Evolutionary conservation across 805 yeast genomes (phyloP).

Genomic region (Candida maesae): DNA sequence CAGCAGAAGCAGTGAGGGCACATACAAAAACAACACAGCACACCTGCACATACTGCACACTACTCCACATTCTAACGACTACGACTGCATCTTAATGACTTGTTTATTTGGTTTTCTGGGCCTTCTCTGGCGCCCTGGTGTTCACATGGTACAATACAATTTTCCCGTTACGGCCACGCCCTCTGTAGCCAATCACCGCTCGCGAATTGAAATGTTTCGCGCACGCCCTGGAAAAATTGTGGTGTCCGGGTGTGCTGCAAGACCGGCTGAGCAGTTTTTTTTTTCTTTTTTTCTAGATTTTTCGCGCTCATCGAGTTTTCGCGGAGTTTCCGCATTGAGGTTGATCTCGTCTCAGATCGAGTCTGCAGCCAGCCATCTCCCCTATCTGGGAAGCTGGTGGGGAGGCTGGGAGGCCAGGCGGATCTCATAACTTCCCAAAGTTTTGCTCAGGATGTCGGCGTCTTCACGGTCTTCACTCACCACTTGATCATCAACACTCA

Average conservation of each 20-base stretch:
- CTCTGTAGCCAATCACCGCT: slow-evolving; percentile 11
- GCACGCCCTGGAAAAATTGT: background rate
- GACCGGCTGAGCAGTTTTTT: too few species aligned
- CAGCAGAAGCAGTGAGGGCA: slow-evolving; percentile 5
- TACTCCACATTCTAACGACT: slow-evolving; percentile 4
- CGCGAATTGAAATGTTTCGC: slow-evolving; percentile 5
- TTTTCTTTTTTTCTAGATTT: too few species aligned
- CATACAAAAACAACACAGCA: background rate
- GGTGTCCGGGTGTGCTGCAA: slow-evolving; percentile 1
- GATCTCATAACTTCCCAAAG: too few species aligned
- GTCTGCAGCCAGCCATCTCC: too few species aligned
- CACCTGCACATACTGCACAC: slow-evolving; percentile 4
- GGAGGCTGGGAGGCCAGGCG: too few species aligned
- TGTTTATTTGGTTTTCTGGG: background rate
- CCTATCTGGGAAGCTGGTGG: too few species aligned
- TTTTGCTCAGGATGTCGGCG: too few species aligned
- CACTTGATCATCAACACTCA: too few species aligned
- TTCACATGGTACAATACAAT: background rate
- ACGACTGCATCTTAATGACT: slow-evolving; percentile 3
- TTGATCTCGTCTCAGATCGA: too few species aligned
- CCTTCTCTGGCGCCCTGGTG: background rate
- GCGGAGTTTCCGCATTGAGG: too few species aligned
- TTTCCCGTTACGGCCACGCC: background rate
- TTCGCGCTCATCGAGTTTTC: too few species aligned
- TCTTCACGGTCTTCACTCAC: too few species aligned